Base-by-base conservation (phyloP, 768 basidiomycete species). In the Calocybe gangraenosa region DNA sequence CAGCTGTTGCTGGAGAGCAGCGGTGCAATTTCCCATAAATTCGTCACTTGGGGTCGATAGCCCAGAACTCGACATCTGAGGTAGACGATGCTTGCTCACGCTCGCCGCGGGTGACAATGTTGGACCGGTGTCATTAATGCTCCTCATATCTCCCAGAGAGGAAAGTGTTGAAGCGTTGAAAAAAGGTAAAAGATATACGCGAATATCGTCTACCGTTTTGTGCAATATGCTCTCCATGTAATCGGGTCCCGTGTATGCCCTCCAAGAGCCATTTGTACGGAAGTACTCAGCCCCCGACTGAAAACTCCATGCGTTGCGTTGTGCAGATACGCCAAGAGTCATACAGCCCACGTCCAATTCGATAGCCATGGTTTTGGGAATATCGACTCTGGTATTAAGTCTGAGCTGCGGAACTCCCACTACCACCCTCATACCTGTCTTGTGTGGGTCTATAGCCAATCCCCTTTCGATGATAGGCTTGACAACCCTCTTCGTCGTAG, bases 161-260 rank as follows among this genome's bases (percentile, higher is more conserved):
- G 47, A 33, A 8, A 52, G 10, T n/a, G 52, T 37, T 3, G 54
- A 54, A 5, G 48, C 41, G 37, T 59, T 52, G 47, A 51, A 59
- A 20, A 54, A 49, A 3, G 56, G 54, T 15, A 18, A 38, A 20
- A 46, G 43, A 22, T 51, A 52, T 15, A 37, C 47, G 9, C 56
- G 58, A 32, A 56, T 37, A n/a, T 50, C 44, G 36, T 56, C 56
- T 7, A 53, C 57, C 1, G 58, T 46, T 37, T 52, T 52, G 3
- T 40, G 22, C 3, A 60, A 37, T 17, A 48, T 48, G 13, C 52
- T 40, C 20, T 43, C 43, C 32, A 60, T 38, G 40, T 56, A 50
- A 34, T 54, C 55, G 1, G 57, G 59, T 9, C 59, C 59, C 0
- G 47, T 48, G 33, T 53, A 58, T n/a, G 52, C 46, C 8, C 51